Base-by-base conservation (phyloP, 768 basidiomycete species). In the Pulveroboletus frians region DNA sequence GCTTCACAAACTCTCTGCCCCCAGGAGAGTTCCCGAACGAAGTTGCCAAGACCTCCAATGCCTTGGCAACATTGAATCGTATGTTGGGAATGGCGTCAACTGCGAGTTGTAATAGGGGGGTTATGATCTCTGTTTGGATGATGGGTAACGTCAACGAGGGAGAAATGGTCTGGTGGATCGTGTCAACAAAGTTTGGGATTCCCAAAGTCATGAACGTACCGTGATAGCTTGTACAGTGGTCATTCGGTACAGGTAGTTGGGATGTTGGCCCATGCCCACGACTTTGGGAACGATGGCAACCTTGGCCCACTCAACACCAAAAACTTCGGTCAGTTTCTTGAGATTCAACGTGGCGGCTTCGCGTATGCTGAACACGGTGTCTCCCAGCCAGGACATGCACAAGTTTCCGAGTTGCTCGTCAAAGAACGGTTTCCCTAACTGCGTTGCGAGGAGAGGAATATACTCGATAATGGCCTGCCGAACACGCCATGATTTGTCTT, bases 381-480 rank as follows among this genome's bases (percentile, higher is more conserved):
- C 96, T 8, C 94, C 94, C 54, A 99, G 70, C 96, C 96, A 99
- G 8, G 90, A 91, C 94, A 99, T 96, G 76, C 96, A 99, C 26
- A 99, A 76, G 61, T 89, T 92, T 23, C 89, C 91, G 38, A 99
- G 81, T 67, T 95, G 92, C 61, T 98, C 96, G 68, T 99, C 94
- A 67, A 99, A 99, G 73, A 98, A 98, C 23, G 85, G 76, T 60
- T 91, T 91, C 46, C 96, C 96, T 49, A 99, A 80, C 66, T 99
- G 96, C n/a, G 87, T 93, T 37, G 96, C 94, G 39, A 99, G 85
- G 18, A 98, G 81, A n/a, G 96, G 96, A 59, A 99, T 89, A 72
- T 99, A 97, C 70, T 98, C 96, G 70, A 99, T 99, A 73, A 99
- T 98, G 8, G 96, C 96, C 70, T 99, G 96, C 58, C 96, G 87